Base-by-base conservation (phyloP, 805 yeast genomes). In the Kazachstania kunashirensis region DNA sequence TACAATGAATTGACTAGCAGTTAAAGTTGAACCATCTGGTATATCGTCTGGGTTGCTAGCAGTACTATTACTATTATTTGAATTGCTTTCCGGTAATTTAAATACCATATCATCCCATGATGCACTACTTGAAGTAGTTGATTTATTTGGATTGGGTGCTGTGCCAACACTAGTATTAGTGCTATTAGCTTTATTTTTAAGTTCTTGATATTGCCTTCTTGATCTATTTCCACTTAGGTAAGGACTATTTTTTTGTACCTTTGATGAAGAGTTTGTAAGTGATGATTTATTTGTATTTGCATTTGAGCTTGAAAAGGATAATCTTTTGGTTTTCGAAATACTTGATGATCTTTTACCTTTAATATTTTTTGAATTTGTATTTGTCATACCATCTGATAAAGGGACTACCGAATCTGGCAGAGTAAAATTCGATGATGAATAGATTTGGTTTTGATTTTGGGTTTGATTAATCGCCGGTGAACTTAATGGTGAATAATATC, bases 401-500 rank as follows among this genome's bases (percentile, higher is more conserved):
- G n/a, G n/a, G 3, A 39, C 35, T 3, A 39, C 42, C 9, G 42
- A 39, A 6, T 35, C 38, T 7, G 52, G 52, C 31, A 39, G 33
- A 19, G 33, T 49, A 42, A 45, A 47, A 27, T 30, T 46, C 48
- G 36, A 17, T 16, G 33, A 24, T 5, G 33, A 30, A 30, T 30
- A 30, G 11, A 13, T 9, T 21, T 30, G 33, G 12, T 28, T 17
- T 14, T 32, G 17, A 16, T 21, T 21, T 10, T 26, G 26, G 10
- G 12, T 8, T n/a, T n/a, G n/a, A 30, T 21, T 19, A 3, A 28
- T 17, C 6, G 44, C 41, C 0, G 86, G 86, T 0, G 84, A 77
- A 3, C 85, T 75, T 47, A 79, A 62, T 0, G 86, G 76, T 18
- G 51, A 47, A 28, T 42, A 46, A 27, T 34, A 33, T 6, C 34